Conservation (phyloP, 2,329 filamentous ascomycete genomes). For the Aspergillus tamarii region DNA sequence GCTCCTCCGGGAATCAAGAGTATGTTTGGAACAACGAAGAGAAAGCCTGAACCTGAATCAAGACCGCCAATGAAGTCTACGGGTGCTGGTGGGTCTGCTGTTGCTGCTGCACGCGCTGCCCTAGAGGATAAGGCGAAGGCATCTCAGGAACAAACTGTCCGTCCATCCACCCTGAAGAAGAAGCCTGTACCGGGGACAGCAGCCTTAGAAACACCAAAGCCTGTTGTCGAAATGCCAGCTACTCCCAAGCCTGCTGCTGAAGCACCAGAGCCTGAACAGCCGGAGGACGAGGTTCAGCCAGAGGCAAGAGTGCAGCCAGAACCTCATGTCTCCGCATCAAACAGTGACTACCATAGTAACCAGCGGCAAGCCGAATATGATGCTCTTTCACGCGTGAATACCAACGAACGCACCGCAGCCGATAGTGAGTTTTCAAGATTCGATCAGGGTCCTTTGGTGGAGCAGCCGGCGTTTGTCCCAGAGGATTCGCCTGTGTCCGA, state of each 20-base stretch:
- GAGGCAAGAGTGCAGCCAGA: conserved; percentile 13
- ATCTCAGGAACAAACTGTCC: conserved; percentile 31
- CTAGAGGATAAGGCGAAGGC: conserved; percentile 43
- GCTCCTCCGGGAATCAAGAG: conserved; percentile 47
- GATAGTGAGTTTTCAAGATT: conserved; percentile 66
- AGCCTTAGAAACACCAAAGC: conserved; percentile 12
- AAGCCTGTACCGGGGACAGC: conserved; percentile 33
- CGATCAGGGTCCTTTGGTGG: conserved; percentile 83
- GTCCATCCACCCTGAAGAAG: conserved; percentile 35
- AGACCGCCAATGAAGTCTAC: conserved; percentile 38
- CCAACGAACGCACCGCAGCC: conserved; percentile 48
- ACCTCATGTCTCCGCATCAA: conserved; percentile 9
- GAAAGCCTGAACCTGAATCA: conserved; percentile 34
- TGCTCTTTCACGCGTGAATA: conserved; percentile 64
- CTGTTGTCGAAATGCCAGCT: conserved; percentile 15
- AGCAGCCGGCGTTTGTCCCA: conserved; percentile 83
- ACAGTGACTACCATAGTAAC: conserved; percentile 42
- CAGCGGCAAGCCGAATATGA: conserved; percentile 56
- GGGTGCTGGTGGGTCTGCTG: conserved; percentile 38
- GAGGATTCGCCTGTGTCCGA: conserved; percentile 47
- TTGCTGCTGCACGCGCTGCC: conserved; percentile 48
- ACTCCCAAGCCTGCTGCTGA: conserved; percentile 9
- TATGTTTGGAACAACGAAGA: conserved; percentile 48
- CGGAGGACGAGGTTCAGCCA: conserved; percentile 14
- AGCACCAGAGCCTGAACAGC: conserved; percentile 24